A percentile compares a stretch with the other conserved stretches of the same genome.
Evolutionary conservation across 805 yeast species (phyloP).

Genomic region (Kodamaea fukazawae): DNA sequence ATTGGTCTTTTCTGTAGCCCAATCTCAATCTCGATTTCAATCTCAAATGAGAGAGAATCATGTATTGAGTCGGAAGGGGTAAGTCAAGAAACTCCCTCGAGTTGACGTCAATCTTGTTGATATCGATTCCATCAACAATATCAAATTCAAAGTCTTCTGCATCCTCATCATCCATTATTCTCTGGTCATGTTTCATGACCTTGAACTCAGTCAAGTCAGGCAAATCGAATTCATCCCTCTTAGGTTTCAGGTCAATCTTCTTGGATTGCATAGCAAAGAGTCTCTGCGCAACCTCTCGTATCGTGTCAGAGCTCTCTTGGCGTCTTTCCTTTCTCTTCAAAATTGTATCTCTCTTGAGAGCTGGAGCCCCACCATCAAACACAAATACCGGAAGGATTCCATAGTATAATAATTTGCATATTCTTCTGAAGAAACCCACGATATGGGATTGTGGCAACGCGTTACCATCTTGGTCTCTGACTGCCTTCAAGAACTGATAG

Average conservation of each 20-base stretch:
- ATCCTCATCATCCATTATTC: conserved; percentile 75
- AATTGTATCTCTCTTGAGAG: conserved; percentile 75
- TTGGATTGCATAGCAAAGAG: conserved; percentile 79
- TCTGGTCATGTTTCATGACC: conserved; percentile 56
- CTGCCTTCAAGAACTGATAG: conserved; percentile 93
- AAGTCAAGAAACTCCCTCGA: conserved; percentile 72
- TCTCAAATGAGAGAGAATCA: conserved; percentile 78
- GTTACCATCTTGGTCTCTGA: conserved; percentile 81
- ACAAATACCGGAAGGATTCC: conserved; percentile 90
- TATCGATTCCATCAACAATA: conserved; percentile 65
- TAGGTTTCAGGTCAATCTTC: conserved; percentile 35
- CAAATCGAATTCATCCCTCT: conserved; percentile 80
- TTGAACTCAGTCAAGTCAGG: conserved; percentile 64
- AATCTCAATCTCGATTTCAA: conserved; percentile 84
- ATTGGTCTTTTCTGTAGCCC: conserved; percentile 92
- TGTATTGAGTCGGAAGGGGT: conserved; percentile 86
- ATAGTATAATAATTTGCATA: conserved; percentile 82
- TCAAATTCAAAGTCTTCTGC: conserved; percentile 48
- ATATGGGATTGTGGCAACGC: conserved; percentile 78
- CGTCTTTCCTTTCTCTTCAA: conserved; percentile 67
- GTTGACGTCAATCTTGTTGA: conserved; percentile 76
- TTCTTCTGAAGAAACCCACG: conserved; percentile 92
- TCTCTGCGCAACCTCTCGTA: conserved; percentile 73
- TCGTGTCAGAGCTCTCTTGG: conserved; percentile 68
- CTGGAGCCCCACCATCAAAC: conserved; percentile 94